These are phyloP conservation scores for Colletotrichum acutatum DNA, from an alignment of 2,329 filamentous ascomycete species.

Conservation along the genomic window DNA sequence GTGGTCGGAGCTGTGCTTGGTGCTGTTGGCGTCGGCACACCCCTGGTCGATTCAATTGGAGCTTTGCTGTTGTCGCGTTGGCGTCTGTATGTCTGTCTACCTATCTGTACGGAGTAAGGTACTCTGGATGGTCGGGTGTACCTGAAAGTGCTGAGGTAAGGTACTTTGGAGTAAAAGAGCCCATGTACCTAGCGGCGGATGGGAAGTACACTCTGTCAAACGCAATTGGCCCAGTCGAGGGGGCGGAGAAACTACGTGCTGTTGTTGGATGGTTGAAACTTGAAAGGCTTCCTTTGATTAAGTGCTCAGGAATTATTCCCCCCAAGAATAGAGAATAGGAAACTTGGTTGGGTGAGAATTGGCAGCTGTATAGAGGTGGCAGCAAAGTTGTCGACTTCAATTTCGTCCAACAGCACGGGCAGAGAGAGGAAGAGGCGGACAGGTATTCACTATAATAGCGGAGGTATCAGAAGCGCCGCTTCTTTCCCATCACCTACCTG, in stretches of 20 bases:
- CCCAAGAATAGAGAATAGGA: neutral
- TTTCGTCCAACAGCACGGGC: neutral
- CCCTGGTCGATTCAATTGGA: constrained; percentile 19
- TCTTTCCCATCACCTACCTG: neutral
- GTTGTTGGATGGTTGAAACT: neutral
- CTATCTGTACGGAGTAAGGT: too few species aligned
- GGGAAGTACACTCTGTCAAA: neutral
- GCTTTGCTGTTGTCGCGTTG: constrained; percentile 16
- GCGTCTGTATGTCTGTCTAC: neutral
- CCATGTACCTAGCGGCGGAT: neutral
- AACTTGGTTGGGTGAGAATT: neutral
- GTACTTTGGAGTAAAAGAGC: neutral
- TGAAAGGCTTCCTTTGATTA: neutral
- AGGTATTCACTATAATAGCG: neutral
- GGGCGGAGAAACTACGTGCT: neutral
- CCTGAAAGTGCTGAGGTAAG: too few species aligned
- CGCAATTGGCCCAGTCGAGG: neutral
- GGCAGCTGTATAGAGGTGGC: neutral
- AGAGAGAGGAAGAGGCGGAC: too few species aligned
- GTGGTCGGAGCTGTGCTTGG: constrained; percentile 25
- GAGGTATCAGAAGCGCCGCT: neutral
- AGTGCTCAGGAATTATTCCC: neutral
- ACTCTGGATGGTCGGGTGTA: neutral
- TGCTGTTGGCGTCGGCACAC: neutral
- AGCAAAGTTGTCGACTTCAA: constrained; percentile 19